Base-by-base conservation (phyloP, 371 early-diverging fungal genomes). In the Rhizoclosmatium hyalinum region DNA sequence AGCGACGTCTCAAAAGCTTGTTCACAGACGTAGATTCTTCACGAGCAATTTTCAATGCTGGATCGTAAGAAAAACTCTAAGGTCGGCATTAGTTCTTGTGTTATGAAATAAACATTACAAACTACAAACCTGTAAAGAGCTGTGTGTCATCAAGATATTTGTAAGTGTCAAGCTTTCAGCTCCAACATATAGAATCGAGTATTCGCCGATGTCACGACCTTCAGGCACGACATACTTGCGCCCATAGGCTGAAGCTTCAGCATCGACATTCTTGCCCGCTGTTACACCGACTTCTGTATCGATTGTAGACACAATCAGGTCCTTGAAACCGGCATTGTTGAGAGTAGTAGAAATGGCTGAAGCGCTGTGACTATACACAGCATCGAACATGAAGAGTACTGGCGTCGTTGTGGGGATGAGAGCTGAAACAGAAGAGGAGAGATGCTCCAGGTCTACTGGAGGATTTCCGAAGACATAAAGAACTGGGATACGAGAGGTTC, bases 391-490 rank as follows among this genome's bases (percentile, higher is more conserved):
- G 6, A 96, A 53, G 55, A 95, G 82, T 4, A 95, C 75, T 78
- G 76, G 54, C 55, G 44, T 73, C 87, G 82, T 24, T 82, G 19
- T 61, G 4, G 41, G 53, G 50, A 73, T 73, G 19, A 53, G 63
- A 12, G 45, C 2, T 8, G 62, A 12, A 32, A 82, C 72, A 5
- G 46, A 55, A 12, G 39, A 19, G 21, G 58, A 61, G 58, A 63
- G 65, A 68, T 79, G 45, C 0, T 85, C 81, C 3, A 88, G 50
- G 74, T 95, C 93, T 0, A 96, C 69, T 0, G 87, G 81, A 42
- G 86, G 86, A 17, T 89, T 87, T n/a, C 94, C 94, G 85, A 94
- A 96, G 0, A 93, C 93, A 75, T 94, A 95, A 6, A 94, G 77
- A 3, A 95, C 96, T 3, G 97, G 95, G 1, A 93, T 75, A 3